Evolutionary conservation across 768 basidiomycete species (phyloP).

Genomic region (Termitomyces sp.): DNA sequence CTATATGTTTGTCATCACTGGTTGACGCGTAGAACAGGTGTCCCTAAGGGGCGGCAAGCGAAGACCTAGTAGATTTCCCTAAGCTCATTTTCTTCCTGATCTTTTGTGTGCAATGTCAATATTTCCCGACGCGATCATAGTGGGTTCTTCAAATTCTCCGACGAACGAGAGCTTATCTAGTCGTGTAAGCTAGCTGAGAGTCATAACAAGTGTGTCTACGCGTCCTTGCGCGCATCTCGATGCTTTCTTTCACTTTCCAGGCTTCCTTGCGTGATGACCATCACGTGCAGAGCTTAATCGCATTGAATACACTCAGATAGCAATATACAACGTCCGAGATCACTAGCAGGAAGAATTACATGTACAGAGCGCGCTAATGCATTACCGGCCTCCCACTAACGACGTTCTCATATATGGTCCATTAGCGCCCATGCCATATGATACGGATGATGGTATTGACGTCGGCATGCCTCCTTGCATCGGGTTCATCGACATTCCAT

Average conservation of each 20-base stretch:
- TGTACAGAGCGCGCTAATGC: not conserved
- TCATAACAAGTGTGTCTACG: not conserved
- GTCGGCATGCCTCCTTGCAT: conserved; percentile 31
- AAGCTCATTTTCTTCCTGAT: not conserved
- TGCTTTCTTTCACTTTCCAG: not conserved
- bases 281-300: not conserved
- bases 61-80: not conserved
- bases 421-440: conserved; percentile 55
- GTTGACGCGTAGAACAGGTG: not conserved
- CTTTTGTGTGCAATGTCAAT: not conserved
- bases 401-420: conserved; percentile 62
- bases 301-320: not conserved
- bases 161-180: not conserved
- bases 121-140: not conserved
- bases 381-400: not conserved
- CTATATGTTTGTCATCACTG: not conserved
- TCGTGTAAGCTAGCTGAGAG: not conserved
- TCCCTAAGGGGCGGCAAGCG: not conserved
- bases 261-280: not conserved
- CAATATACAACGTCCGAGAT: not conserved
- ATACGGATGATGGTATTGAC: conserved; percentile 36
- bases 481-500: conserved; percentile 43
- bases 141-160: not conserved
- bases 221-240: not conserved
- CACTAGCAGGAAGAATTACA: not conserved